Base-by-base conservation (phyloP, 2,329 filamentous ascomycete species). In the Madurella fahalii region DNA sequence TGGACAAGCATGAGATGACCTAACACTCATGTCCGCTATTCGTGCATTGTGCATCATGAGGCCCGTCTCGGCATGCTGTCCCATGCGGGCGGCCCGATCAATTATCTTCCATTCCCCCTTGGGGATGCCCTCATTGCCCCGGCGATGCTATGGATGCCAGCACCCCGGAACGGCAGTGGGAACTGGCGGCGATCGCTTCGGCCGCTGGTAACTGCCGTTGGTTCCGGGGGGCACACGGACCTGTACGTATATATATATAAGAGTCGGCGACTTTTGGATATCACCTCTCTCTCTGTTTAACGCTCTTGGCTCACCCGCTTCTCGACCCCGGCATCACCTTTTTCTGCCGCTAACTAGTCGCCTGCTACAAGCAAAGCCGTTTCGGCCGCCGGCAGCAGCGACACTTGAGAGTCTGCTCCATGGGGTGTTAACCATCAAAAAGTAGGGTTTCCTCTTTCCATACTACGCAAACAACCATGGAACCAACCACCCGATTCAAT, bases 91-190 rank as follows among this genome's bases (percentile, higher is more conserved):
- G 15, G 46, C 20, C 50, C 54, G 54, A 42, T 43, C 50, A 48
- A 53, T 56, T 56, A 30, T 56, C 54, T 56, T 56, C 54, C 53
- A 37, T 56, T 56, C 31, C 39, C 43, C 53, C 45, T 31, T 34
- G 40, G 13, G 13, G 42, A 20, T 17, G 42, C 20, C 42, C 7
- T 25, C 25, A 25, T 25, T 25, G 25, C 25, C 25, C 25, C 7
- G 25, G 25, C 25, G 25, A 25, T 25, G 25, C 25, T 25, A 4
- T 3, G 25, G 25, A 25, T 25, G 25, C 25, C 25, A 25, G 7
- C 7, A 25, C 25, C 25, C 25, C 25, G 25, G 25, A 7, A 25
- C 25, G 25, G 25, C 25, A 25, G 25, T 25, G 25, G 25, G 25
- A 3, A 25, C 25, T 25, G 25, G 25, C 25, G 25, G 25, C 25